Base-by-base conservation (phyloP, 1,284 basidiomycete species). In the Fomes fomentarius region DNA sequence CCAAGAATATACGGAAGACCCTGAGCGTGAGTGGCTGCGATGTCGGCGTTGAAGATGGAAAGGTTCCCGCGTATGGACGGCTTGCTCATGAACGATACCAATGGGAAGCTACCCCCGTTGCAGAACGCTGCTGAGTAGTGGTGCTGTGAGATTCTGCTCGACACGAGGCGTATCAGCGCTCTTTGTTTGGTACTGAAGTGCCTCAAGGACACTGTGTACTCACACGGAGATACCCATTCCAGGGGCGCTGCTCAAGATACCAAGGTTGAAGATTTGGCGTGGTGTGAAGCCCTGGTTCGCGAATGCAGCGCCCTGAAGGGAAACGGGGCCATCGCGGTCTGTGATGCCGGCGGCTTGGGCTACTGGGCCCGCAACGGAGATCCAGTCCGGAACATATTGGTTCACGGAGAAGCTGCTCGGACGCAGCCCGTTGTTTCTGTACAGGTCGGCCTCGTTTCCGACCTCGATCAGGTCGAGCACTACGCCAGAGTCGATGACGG, bases 31-130 rank as follows among this genome's bases (percentile, higher is more conserved):
- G 80, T 76, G 14, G 76, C 77, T 6, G 69, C 62, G 34, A 86
- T 80, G 65, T 87, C 84, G 3, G 75, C 70, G 14, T 64, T 63
- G 62, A 81, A 85, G 10, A 66, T 51, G 0, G 79, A 74, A 25
- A 88, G 65, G 60, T 88, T 89, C 45, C 77, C 69, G 21, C 85
- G 78, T 28, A 89, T 80, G 33, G 74, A 73, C 8, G 74, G 63
- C 65, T 88, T 87, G 50, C 75, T 77, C 82, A 87, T 86, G 50
- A 89, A 72, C 57, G 83, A 80, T 56, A 81, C 76, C 17, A 87
- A 66, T 33, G 80, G 63, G 28, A 77, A 77, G 43, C 73, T 74
- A 50, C 67, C 76, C n/a, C 82, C 85, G 21, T 69, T 61, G 61
- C 82, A 82, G 66, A 83, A 85, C 10, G 76, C 73, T 26, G 82